Base-by-base conservation (phyloP, 23 red algal species). In the Gracilaria caudata region DNA sequence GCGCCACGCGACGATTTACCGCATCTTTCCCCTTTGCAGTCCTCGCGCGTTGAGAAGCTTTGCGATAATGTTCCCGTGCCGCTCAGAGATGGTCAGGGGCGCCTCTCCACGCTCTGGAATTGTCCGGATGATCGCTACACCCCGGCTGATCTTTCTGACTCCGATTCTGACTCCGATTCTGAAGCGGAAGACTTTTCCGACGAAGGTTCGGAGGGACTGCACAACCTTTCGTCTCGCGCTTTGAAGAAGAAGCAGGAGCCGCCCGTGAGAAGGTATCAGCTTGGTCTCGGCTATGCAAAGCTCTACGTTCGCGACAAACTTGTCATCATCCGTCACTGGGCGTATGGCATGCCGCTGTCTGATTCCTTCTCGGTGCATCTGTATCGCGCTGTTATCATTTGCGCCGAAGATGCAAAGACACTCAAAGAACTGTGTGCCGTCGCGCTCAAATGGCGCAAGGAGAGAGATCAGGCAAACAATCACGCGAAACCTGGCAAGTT, bases 211-310 rank as follows among this genome's bases (percentile, higher is more conserved):
- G 32, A 40, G 3, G n/a, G 23, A 2, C 32, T 60, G 38, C 35
- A 41, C 29, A 5, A 80, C 17, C 30, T 60, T 23, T 60, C 51
- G 1, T 12, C 25, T 35, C 49, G 85, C 28, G 37, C 73, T 21
- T 54, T 89, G 38, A 77, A 77, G 56, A 89, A 79, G 54, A 89
- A 79, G 56, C 17, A 28, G n/a, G 73, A 89, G 3, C 85, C 85
- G 25, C 85, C 72, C 4, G 71, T 89, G 8, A 70, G 72, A 54
- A 71, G 85, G 14, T 89, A 89, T 39, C 85, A 89, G 29, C 68
- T 89, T 34, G 85, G 85, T 4, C 71, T 89, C 39, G 85, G 85
- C 12, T 78, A 63, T 79, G 85, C 85, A 14, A 89, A 89, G 34
- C 51, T 89, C 57, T 55, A 44, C 14, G 51, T 89, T 39, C 64